Base-by-base conservation (phyloP, 495 filamentous ascomycete genomes). In the Recurvomyces mirabilis region DNA sequence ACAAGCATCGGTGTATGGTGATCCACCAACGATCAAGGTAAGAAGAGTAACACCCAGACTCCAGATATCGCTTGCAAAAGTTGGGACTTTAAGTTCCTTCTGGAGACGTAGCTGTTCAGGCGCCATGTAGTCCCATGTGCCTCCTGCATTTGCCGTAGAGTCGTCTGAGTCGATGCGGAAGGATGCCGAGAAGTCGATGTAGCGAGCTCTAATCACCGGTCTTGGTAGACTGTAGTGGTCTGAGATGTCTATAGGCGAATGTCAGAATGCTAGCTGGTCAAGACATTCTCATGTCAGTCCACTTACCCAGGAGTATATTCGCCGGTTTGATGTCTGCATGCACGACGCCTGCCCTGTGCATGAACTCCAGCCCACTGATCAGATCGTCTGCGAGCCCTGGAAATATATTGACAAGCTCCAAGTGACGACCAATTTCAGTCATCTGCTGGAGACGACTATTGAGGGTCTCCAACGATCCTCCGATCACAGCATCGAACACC, bases 181-280 rank as follows among this genome's bases (percentile, higher is more conserved):
- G 0, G 74, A 69, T n/a, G 76, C 76, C 1, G 75, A 79, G 53
- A 79, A 79, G 53, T 79, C 76, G 12, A 69, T 69, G 37, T 71
- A 73, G 1, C 78, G 54, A 12, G 73, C 68, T 22, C 67, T 58
- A 35, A 65, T 63, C 6, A 45, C 0, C 51, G 62, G 47, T 66
- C 64, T 5, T 36, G 38, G 17, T 40, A 46, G 24, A 34, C 48
- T 24, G 53, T 43, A 21, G 39, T 26, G 42, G 42, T 52, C 33
- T 6, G 33, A 39, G 34, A 53, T 49, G 30, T 56, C 58, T 6
- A n/a, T n/a, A n/a, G n/a, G n/a, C n/a, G n/a, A n/a, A n/a, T n/a
- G n/a, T n/a, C n/a, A n/a, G n/a, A n/a, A n/a, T n/a, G n/a, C n/a
- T n/a, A n/a, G n/a, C n/a, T n/a, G n/a, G n/a, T n/a, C n/a, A n/a